Conservation (phyloP, 805 yeast genomes). For the Cephaloascus albidus region DNA sequence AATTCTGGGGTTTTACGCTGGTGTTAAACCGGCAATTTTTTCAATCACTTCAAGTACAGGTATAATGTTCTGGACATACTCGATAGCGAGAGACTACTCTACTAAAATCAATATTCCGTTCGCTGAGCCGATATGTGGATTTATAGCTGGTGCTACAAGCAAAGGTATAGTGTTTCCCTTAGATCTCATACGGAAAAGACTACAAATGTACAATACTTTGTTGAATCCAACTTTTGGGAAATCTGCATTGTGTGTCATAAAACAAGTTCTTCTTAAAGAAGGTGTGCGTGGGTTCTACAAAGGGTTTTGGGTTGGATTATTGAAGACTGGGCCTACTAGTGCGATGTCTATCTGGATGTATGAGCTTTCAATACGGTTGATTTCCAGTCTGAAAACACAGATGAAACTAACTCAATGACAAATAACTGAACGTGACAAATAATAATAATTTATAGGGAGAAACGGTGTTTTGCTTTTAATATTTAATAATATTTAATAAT, state of each 20-base stretch:
- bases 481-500: too few species aligned
- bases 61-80: constrained; percentile 63
- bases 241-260: constrained; percentile 15
- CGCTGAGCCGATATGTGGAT: constrained; percentile 53
- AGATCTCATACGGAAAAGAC: constrained; percentile 71
- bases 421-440: too few species aligned
- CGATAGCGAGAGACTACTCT: constrained; percentile 31
- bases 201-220: constrained; percentile 43
- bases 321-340: constrained; percentile 75
- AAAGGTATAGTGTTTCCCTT: constrained; percentile 77
- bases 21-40: constrained; percentile 33
- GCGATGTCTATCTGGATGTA: constrained; percentile 62
- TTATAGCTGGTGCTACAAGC: constrained; percentile 67
- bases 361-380: constrained; percentile 24
- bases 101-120: constrained; percentile 20
- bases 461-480: too few species aligned
- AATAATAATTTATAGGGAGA: too few species aligned
- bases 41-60: constrained; percentile 71
- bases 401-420: too few species aligned
- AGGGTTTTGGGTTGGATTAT: constrained; percentile 61
- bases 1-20: constrained; percentile 36
- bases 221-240: constrained; percentile 4
- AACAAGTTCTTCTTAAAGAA: constrained; percentile 37
- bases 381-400: too few species aligned
- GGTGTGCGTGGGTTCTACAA: constrained; percentile 65